Conservation (phyloP, 2,329 filamentous ascomycete genomes). For the Sphaceloma murrayae region DNA sequence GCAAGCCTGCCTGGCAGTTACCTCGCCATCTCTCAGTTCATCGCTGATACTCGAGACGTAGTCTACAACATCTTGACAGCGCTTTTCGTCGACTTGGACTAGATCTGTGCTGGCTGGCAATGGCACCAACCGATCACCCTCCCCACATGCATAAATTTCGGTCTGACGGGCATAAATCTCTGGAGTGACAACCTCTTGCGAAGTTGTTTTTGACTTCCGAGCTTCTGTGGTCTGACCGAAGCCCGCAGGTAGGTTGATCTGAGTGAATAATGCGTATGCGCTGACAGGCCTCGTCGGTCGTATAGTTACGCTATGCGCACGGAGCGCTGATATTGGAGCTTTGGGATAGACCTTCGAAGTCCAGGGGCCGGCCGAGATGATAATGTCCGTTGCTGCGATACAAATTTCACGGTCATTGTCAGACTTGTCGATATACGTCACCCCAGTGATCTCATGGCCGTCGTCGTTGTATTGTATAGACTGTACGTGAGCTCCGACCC, state of each 20-base stretch:
- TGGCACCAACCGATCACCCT: conserved; percentile 66
- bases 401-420: conserved; percentile 37
- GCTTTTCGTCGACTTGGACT: conserved; percentile 62
- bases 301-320: conserved; percentile 56
- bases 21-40: conserved; percentile 38
- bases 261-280: conserved; percentile 75
- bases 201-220: conserved; percentile 41
- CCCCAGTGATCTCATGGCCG: conserved; percentile 45
- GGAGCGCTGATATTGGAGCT: conserved; percentile 50
- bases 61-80: conserved; percentile 77
- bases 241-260: conserved; percentile 62
- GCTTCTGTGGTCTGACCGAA: conserved; percentile 46
- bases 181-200: conserved; percentile 61
- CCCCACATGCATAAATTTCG: conserved; percentile 90
- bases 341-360: conserved; percentile 43
- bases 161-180: conserved; percentile 88
- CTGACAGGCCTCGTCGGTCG: conserved; percentile 50
- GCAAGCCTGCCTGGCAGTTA: conserved; percentile 77
- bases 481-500: conserved; percentile 56
- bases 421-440: conserved; percentile 52
- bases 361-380: conserved; percentile 56
- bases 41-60: conserved; percentile 57
- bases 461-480: conserved; percentile 47
- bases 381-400: conserved; percentile 47
- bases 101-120: conserved; percentile 66